Conservation (phyloP, 225 moss, liverwort and hornwort genomes). For the Straminergon stramineum region DNA sequence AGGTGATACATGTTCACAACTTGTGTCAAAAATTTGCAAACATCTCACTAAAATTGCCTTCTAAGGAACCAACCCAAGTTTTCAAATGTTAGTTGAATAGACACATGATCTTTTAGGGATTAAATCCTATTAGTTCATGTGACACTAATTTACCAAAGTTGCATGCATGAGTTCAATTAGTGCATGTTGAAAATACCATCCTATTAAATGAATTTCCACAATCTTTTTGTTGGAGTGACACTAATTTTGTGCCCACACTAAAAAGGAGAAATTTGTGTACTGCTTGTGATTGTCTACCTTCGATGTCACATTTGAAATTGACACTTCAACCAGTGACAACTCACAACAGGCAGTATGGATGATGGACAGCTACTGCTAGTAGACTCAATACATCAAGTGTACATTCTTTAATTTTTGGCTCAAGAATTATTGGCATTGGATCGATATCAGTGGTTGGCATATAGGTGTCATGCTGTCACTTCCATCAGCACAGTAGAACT, state of each 20-base stretch:
- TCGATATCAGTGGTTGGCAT: neutral
- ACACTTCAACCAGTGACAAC: neutral
- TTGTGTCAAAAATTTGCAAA: neutral
- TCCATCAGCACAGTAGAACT: neutral
- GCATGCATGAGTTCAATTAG: neutral
- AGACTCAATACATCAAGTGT: neutral
- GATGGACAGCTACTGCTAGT: neutral
- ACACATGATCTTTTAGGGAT: too few relatives aligned
- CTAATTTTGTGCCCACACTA: neutral
- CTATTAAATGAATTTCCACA: neutral
- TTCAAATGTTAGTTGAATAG: neutral
- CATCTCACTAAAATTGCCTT: neutral
- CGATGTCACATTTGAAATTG: neutral
- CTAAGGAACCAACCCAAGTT: accelerated
- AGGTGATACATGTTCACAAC: accelerated
- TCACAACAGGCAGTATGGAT: neutral
- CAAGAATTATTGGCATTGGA: neutral
- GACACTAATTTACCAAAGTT: neutral
- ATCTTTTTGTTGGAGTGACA: neutral
- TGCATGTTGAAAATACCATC: neutral
- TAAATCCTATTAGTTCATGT: neutral
- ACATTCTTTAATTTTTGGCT: neutral
- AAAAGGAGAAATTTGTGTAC: neutral
- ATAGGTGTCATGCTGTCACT: neutral
- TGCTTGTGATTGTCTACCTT: neutral